A percentile compares a stretch with the other conserved stretches of the same genome.
Evolutionary conservation across 1,284 basidiomycete genomes (phyloP).

Genomic region (Dichomitus squalens): DNA sequence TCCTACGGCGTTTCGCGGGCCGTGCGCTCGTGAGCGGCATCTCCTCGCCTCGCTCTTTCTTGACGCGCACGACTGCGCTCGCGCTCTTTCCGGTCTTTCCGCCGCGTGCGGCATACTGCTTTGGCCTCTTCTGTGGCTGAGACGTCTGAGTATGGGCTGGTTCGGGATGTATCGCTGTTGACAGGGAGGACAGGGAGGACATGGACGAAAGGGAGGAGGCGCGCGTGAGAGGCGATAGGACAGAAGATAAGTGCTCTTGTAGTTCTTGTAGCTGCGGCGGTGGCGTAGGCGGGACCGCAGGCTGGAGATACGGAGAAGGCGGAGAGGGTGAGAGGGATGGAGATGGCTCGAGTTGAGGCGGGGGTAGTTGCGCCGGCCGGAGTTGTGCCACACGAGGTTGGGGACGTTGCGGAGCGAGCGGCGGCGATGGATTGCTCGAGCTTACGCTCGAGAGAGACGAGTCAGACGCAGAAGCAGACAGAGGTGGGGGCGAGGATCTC

Average conservation of each 20-base stretch:
- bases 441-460: background rate
- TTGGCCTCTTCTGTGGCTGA: background rate
- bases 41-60: slow-evolving; percentile 6
- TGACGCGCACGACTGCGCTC: slow-evolving; percentile 3
- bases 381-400: background rate
- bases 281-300: background rate
- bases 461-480: background rate
- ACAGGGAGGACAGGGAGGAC: slow-evolving; percentile 7
- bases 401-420: background rate
- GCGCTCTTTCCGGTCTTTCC: background rate
- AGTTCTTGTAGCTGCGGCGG: background rate
- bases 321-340: background rate
- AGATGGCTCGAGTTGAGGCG: background rate
- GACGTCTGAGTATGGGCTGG: background rate
- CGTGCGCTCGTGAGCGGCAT: background rate
- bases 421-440: background rate
- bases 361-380: background rate
- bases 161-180: background rate
- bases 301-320: background rate
- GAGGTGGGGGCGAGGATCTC: background rate
- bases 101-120: background rate
- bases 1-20: slow-evolving; percentile 18
- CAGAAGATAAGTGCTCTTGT: background rate
- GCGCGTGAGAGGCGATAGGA: background rate
- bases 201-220: slow-evolving; percentile 1